phyloP scores from a whole-genome alignment of 176 grass and related monocot genomes.

The maize (Zea mays) region DNA sequence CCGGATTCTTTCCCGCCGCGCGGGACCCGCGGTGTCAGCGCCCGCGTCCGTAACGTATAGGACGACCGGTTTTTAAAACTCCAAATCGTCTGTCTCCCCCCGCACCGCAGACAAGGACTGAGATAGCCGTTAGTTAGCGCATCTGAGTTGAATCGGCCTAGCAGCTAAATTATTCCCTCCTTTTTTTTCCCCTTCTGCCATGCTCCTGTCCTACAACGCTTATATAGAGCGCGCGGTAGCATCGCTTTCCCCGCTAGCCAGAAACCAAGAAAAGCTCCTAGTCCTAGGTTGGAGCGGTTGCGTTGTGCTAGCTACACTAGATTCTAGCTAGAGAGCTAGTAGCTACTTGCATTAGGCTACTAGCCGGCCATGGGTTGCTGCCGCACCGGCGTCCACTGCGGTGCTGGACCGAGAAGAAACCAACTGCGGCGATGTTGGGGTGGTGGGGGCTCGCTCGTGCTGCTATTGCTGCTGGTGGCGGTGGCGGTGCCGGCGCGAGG shows the following conservation, averaged over 20 bases:
- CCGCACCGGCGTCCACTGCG: slow-evolving; percentile 10
- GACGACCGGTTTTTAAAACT: not conserved
- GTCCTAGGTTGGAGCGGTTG: slow-evolving; percentile 29
- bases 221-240: slow-evolving; percentile 38
- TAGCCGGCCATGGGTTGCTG: slow-evolving; percentile 18
- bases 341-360: slow-evolving; percentile 6
- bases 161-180: slow-evolving; percentile 50
- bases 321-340: slow-evolving; percentile 32
- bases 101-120: not conserved
- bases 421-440: not conserved
- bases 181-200: not conserved
- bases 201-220: not conserved
- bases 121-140: slow-evolving; percentile 57
- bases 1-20: slow-evolving; percentile 28
- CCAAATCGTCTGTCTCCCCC: not conserved
- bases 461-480: not conserved
- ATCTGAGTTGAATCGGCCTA: slow-evolving; percentile 39
- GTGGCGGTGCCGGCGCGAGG: slow-evolving; percentile 9
- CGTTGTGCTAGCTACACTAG: not conserved
- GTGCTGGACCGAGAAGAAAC: not conserved
- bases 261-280: slow-evolving; percentile 37
- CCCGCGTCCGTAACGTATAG: slow-evolving; percentile 15
- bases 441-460: not conserved
- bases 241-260: slow-evolving; percentile 39
- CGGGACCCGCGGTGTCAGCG: slow-evolving; percentile 14